A percentile compares a stretch with the other conserved stretches of the same genome.
phyloP scores from a whole-genome alignment of 768 basidiomycete species.

The Termitomyces titanicus region DNA sequence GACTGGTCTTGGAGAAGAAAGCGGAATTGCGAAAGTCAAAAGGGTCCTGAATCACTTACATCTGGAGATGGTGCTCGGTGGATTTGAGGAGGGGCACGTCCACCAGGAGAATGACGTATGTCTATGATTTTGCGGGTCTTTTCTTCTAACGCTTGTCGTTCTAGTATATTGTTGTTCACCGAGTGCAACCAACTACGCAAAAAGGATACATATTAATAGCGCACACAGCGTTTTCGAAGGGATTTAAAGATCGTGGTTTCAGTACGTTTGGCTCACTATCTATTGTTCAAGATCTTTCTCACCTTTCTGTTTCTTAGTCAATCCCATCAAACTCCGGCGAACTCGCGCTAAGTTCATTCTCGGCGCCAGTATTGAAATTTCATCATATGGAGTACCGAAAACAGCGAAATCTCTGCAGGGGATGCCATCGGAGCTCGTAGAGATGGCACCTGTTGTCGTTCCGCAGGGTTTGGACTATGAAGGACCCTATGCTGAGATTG shows the following conservation, averaged over 20 bases:
- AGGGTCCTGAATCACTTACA: conserved; percentile 84
- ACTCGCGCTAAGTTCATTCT: conserved; percentile 78
- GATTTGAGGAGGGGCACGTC: conserved; percentile 90
- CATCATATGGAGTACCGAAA: conserved; percentile 50
- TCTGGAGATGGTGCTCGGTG: conserved; percentile 86
- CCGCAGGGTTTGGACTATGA: conserved; percentile 60
- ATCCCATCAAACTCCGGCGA: conserved; percentile 78
- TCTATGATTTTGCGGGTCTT: conserved; percentile 14
- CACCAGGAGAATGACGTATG: conserved; percentile 94
- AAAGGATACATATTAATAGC: conserved; percentile 91
- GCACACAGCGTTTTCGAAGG: conserved; percentile 89
- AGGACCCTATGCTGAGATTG: conserved; percentile 73
- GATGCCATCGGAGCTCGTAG: conserved; percentile 63
- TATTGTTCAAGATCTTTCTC: neutral
- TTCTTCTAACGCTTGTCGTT: neutral
- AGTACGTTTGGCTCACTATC: conserved; percentile 44
- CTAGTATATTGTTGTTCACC: conserved; percentile 91
- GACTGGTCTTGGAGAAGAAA: conserved; percentile 49
- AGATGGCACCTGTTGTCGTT: conserved; percentile 57
- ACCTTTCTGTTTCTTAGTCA: conserved; percentile 45
- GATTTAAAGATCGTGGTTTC: conserved; percentile 73
- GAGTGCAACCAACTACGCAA: conserved; percentile 86
- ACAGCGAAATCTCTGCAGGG: conserved; percentile 61
- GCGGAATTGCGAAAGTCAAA: conserved; percentile 57
- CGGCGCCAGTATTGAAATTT: conserved; percentile 71